Evolutionary conservation across 1,284 basidiomycete species (phyloP).

Genomic region (Microbotryum saponariae): DNA sequence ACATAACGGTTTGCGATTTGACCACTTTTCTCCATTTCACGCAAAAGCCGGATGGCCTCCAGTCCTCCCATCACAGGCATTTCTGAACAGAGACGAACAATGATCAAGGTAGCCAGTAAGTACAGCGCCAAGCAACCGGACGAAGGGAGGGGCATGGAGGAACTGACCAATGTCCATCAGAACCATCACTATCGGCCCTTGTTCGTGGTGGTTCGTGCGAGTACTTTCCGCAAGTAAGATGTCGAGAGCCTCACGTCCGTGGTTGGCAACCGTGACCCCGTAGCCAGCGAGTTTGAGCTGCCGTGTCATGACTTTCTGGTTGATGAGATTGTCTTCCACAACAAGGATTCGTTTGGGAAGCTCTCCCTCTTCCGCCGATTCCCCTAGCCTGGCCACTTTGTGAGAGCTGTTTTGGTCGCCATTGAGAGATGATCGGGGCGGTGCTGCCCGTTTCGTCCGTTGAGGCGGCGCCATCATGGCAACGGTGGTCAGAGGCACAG

Average conservation of each 20-base stretch:
- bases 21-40: slow-evolving; percentile 15
- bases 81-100: background rate
- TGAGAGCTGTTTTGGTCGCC: too few species aligned
- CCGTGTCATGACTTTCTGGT: slow-evolving; percentile 43
- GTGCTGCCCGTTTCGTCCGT: too few species aligned
- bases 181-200: slow-evolving; percentile 8
- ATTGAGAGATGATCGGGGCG: too few species aligned
- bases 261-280: slow-evolving; percentile 41
- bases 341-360: slow-evolving; percentile 33
- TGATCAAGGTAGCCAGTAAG: background rate
- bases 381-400: too few species aligned
- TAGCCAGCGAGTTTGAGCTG: slow-evolving; percentile 42
- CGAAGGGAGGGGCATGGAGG: background rate
- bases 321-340: slow-evolving; percentile 44
- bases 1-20: slow-evolving; percentile 11
- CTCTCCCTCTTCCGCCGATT: too few species aligned
- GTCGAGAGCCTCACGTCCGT: slow-evolving; percentile 45
- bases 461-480: too few species aligned
- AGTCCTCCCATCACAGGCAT: slow-evolving; percentile 31
- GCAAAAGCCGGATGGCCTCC: slow-evolving; percentile 21
- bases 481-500: too few species aligned
- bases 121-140: background rate
- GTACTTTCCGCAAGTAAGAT: slow-evolving; percentile 31
- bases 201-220: background rate
- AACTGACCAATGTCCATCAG: slow-evolving; percentile 24